These are phyloP conservation scores for Linaria vulgaris DNA, from an alignment of 257 asterid species.

Conservation along the genomic window DNA sequence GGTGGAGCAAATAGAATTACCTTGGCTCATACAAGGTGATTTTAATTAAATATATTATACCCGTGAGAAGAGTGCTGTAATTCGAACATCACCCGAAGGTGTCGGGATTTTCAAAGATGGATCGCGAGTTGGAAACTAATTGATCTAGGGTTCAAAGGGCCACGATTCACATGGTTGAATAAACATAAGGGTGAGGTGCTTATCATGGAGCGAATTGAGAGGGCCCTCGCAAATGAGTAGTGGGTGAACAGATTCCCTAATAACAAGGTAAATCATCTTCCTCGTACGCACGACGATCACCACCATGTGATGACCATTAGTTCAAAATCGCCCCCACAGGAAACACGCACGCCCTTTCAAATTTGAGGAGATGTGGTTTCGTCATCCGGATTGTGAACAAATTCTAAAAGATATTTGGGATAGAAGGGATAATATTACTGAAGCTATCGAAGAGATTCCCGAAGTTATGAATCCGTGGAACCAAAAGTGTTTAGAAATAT, in stretches of 20 bases:
- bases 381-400: no score
- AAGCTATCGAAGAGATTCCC: neutral
- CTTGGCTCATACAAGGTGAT: no score
- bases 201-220: neutral
- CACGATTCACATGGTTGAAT: neutral
- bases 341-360: neutral
- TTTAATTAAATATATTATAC: no score
- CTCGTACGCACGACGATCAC: no score
- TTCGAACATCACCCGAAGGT: no score
- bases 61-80: no score
- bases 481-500: neutral
- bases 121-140: neutral
- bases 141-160: neutral
- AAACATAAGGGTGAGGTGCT: neutral
- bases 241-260: neutral
- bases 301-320: neutral
- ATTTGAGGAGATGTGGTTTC: neutral
- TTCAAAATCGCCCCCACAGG: neutral
- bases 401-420: neutral
- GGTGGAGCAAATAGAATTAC: no score
- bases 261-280: neutral
- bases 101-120: no score
- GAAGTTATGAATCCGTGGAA: neutral
- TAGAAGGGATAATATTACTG: neutral
- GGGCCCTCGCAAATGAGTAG: no score